These are phyloP conservation scores for Calonectria ilicicola DNA, from an alignment of 2,329 filamentous ascomycete genomes.

Conservation along the genomic window DNA sequence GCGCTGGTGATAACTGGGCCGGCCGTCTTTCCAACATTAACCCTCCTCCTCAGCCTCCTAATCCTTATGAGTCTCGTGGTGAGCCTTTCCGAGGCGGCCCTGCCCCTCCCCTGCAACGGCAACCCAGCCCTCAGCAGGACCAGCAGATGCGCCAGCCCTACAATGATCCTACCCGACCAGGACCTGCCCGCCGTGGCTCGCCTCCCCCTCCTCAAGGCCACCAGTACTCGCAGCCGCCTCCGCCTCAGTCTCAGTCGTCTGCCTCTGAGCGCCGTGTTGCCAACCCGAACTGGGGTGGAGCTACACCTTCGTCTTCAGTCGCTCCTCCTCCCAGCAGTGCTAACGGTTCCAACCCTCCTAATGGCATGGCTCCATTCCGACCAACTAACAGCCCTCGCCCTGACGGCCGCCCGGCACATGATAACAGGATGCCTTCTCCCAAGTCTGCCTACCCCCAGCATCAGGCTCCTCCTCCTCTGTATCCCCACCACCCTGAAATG, in stretches of 20 bases:
- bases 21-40: conserved; percentile 83
- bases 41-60: conserved; percentile 78
- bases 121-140: conserved; percentile 82
- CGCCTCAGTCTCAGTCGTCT: conserved; percentile 63
- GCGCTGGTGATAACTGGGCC: conserved; percentile 67
- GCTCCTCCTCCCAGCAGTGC: conserved; percentile 52
- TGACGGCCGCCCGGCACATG: conserved; percentile 84
- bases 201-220: conserved; percentile 65
- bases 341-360: conserved; percentile 54
- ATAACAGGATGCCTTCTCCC: conserved; percentile 91
- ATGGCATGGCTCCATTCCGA: conserved; percentile 77
- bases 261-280: conserved; percentile 64
- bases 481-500: conserved; percentile 78
- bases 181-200: conserved; percentile 60
- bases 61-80: conserved; percentile 80
- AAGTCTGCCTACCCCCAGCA: conserved; percentile 87
- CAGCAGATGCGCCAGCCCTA: conserved; percentile 71
- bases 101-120: conserved; percentile 75
- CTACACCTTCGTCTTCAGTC: conserved; percentile 57
- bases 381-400: conserved; percentile 80
- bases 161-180: conserved; percentile 54
- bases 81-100: conserved; percentile 78
- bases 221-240: conserved; percentile 63
- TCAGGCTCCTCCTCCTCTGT: conserved; percentile 65
- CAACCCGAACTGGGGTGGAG: conserved; percentile 71